phyloP scores from a whole-genome alignment of 148 eudicot species.

The Spergularia marina region DNA sequence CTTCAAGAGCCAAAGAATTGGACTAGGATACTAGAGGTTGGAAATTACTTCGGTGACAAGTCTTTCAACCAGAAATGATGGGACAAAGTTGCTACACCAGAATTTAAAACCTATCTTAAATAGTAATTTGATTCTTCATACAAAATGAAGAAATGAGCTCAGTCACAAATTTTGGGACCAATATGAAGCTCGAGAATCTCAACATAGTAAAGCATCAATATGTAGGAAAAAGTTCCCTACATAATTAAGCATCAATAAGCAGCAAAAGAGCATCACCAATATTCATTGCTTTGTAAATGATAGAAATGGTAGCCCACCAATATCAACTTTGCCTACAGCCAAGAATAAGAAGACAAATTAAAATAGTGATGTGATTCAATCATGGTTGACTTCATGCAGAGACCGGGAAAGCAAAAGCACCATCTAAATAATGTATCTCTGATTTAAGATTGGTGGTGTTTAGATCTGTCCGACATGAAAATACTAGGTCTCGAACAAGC shows the following conservation, averaged over 20 bases:
- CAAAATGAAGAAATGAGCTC: not conserved
- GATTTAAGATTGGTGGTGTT: conserved; percentile 7
- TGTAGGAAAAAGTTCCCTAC: conserved; percentile 9
- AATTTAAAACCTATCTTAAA: not conserved
- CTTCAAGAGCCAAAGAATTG: not conserved
- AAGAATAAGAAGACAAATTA: conserved; percentile 21
- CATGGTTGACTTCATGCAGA: conserved; percentile 30
- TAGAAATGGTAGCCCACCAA: conserved; percentile 13
- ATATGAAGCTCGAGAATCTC: conserved; percentile 1
- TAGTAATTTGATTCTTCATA: not conserved
- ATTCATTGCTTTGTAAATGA: conserved; percentile 18
- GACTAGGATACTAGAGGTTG: not conserved
- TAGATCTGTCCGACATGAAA: not conserved
- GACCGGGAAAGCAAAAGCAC: conserved; percentile 3
- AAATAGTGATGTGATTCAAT: conserved; percentile 19
- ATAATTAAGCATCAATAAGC: conserved; percentile 7
- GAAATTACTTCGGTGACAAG: not conserved
- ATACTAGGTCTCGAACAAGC: not conserved
- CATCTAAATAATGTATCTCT: not conserved
- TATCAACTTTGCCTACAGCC: conserved; percentile 17
- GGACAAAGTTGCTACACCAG: not conserved
- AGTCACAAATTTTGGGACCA: conserved; percentile 12
- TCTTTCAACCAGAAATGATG: not conserved
- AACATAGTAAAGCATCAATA: conserved; percentile 13
- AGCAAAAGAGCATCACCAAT: conserved; percentile 20